Conservation (phyloP, 2,329 filamentous ascomycete genomes). For the Coniochaeta prunicola region DNA sequence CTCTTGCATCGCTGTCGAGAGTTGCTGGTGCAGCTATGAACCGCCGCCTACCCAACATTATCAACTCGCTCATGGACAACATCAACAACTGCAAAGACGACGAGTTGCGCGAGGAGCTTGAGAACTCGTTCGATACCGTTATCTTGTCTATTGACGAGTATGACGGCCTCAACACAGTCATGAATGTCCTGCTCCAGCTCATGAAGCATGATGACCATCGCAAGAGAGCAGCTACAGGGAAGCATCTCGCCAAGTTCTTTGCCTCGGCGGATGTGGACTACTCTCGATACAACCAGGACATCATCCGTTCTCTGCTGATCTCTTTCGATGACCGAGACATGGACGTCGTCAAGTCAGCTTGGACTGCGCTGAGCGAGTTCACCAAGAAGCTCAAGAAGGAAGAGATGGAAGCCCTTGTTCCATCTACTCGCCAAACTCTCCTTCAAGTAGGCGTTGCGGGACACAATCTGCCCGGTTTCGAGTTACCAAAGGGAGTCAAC, state of each 20-base stretch:
- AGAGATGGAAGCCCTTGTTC: slow-evolving; percentile 91
- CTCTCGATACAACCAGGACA: slow-evolving; percentile 91
- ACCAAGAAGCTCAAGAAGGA: slow-evolving; percentile 90
- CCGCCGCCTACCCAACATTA: slow-evolving; percentile 76
- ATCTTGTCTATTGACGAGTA: slow-evolving; percentile 90
- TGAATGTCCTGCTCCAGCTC: slow-evolving; percentile 84
- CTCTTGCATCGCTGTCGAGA: slow-evolving; percentile 84
- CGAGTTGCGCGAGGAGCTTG: slow-evolving; percentile 64
- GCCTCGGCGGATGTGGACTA: slow-evolving; percentile 74
- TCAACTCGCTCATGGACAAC: slow-evolving; percentile 92
- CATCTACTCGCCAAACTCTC: slow-evolving; percentile 78
- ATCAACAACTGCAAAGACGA: slow-evolving; percentile 73
- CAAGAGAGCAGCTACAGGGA: slow-evolving; percentile 69
- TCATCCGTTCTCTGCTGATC: slow-evolving; percentile 82
- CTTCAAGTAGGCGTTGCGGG: slow-evolving; percentile 85
- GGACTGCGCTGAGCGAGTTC: slow-evolving; percentile 78
- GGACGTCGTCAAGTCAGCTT: slow-evolving; percentile 82
- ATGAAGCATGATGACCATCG: slow-evolving; percentile 90
- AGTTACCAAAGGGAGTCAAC: slow-evolving; percentile 92
- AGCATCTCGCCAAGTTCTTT: slow-evolving; percentile 84
- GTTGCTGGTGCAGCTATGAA: slow-evolving; percentile 91
- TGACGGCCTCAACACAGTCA: slow-evolving; percentile 89
- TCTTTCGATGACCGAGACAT: slow-evolving; percentile 84
- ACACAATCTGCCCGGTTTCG: slow-evolving; percentile 78
- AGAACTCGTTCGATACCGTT: slow-evolving; percentile 79